A percentile compares a stretch with the other conserved stretches of the same genome.
Evolutionary conservation across 352 stramenopile species (phyloP).

Genomic region (Phytophthora parvispora): DNA sequence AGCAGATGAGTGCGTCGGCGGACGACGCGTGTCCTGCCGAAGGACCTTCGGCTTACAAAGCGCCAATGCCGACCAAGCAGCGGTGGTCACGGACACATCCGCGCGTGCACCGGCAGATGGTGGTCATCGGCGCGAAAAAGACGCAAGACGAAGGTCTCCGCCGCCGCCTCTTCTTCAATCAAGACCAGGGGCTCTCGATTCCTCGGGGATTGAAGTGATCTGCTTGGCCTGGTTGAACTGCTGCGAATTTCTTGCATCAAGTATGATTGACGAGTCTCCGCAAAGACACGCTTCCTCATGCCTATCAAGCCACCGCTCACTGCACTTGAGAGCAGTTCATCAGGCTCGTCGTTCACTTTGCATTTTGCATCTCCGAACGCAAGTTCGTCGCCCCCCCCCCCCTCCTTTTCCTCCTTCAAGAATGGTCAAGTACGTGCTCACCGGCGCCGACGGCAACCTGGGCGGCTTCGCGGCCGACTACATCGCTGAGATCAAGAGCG

Average conservation of each 20-base stretch:
- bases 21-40: constrained; percentile 14
- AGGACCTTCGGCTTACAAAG: constrained; percentile 16
- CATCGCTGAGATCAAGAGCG: constrained; percentile 11
- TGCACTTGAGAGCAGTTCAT: background rate
- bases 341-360: constrained; percentile 21
- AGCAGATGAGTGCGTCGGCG: constrained; percentile 18
- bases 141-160: constrained; percentile 16
- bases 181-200: background rate
- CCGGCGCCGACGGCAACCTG: constrained; percentile 21
- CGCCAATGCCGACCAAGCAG: constrained; percentile 11
- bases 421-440: constrained; percentile 27
- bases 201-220: constrained; percentile 23
- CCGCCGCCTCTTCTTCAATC: background rate
- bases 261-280: constrained; percentile 8
- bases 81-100: constrained; percentile 10
- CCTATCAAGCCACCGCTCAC: background rate
- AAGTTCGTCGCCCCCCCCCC: constrained; percentile 2
- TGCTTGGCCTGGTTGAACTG: background rate
- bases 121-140: constrained; percentile 24
- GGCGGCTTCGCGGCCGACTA: constrained; percentile 19
- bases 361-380: constrained; percentile 17
- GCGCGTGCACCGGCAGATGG: constrained; percentile 14
- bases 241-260: constrained; percentile 1
- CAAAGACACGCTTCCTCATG: constrained; percentile 27
- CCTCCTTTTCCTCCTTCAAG: background rate